Evolutionary conservation across 345 rosid species (phyloP), one percentile per base, ranked within the genome.

Genomic region (Conringia planisiliqua): DNA sequence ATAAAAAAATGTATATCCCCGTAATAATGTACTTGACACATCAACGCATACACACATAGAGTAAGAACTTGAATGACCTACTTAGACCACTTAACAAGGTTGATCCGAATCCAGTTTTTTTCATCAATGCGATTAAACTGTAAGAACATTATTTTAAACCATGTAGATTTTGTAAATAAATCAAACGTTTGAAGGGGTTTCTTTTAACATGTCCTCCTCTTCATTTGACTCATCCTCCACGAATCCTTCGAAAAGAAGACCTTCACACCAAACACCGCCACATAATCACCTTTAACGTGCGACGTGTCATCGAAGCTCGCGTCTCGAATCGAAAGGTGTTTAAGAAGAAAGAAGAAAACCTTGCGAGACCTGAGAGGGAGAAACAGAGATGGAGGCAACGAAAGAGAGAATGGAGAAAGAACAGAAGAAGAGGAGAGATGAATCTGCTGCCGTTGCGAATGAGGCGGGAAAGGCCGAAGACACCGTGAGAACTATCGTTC

Each of bases 351-450:
- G 18, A 58, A 32, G 17, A 32, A 61, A 17, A 12, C 1, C 29
- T 5, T 27, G 13, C 2, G 36, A 29, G 10, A 42, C 27, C 32
- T 36, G 17, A 1, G 29, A 32, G 48, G 22, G 10, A 63, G 33
- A 18, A 36, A 64, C 7, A 40, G 6, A 29, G 44, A 76, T 77
- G 80, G 80, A 77, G 38, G 80, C 72, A 55, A 70, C 71, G n/a
- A 77, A 70, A 70, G 80, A 77, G 55, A 77, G 71, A 57, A 56
- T 38, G 46, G 76, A 70, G 18, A 43, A 56, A 4, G 64, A 75
- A 39, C 43, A 70, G 1, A 43, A 46, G 13, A 61, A 63, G 66
- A 70, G 33, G 38, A 70, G 10, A 38, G 67, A 63, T 4, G 51
- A 27, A 16, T 60, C 61, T 50, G 46, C 52, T 50, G 46, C 1